phyloP scores from a whole-genome alignment of 352 stramenopile species.

The Bremia lactucae region DNA sequence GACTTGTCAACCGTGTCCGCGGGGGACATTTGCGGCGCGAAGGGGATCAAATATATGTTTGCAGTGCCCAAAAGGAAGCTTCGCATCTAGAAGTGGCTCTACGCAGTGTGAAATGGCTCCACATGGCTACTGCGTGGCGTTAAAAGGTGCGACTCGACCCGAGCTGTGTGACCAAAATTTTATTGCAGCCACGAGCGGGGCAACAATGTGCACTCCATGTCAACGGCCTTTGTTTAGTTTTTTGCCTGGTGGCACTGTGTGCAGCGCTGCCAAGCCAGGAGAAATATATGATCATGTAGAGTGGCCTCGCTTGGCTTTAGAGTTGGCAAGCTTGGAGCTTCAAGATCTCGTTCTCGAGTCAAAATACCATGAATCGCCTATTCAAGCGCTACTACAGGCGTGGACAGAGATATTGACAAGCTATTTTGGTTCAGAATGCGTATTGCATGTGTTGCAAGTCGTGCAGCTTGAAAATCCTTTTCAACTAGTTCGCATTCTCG shows the following conservation, averaged over 20 bases:
- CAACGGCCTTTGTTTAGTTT: slow-evolving; percentile 18
- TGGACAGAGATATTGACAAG: slow-evolving; percentile 17
- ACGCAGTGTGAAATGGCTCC: slow-evolving; percentile 20
- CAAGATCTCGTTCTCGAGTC: slow-evolving; percentile 2
- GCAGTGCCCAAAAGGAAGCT: slow-evolving; percentile 27
- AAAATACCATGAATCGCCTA: neutral
- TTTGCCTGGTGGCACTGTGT: slow-evolving; percentile 21
- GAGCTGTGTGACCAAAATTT: slow-evolving; percentile 22
- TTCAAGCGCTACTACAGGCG: slow-evolving; percentile 6
- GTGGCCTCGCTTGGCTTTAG: slow-evolving; percentile 22
- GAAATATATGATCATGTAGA: slow-evolving; percentile 34
- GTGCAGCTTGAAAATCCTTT: neutral
- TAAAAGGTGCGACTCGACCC: slow-evolving; percentile 17
- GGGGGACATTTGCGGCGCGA: slow-evolving; percentile 17
- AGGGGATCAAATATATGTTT: slow-evolving; percentile 11
- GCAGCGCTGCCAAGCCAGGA: slow-evolving; percentile 17
- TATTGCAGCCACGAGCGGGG: slow-evolving; percentile 13
- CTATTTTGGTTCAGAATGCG: slow-evolving; percentile 5
- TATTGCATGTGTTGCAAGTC: slow-evolving; percentile 23
- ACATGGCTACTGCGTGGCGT: slow-evolving; percentile 25
- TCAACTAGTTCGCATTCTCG: slow-evolving; percentile 7
- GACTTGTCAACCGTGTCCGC: slow-evolving; percentile 22
- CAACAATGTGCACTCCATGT: slow-evolving; percentile 22
- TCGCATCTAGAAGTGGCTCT: slow-evolving; percentile 13
- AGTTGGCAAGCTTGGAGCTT: slow-evolving; percentile 11